Conservation (phyloP, 345 rosid genomes). For the Citrus hindsii region DNA sequence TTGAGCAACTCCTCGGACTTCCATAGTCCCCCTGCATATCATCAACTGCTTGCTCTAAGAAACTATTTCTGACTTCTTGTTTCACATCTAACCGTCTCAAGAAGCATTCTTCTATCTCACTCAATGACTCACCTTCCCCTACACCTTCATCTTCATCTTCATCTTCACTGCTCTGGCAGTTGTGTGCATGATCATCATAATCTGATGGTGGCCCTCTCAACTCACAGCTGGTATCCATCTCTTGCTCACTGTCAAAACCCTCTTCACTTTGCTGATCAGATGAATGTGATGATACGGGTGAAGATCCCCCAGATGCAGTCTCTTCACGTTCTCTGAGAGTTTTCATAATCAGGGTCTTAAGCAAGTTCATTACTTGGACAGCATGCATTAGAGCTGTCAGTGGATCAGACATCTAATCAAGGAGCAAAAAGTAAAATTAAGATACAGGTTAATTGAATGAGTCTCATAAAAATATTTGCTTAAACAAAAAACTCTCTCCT, state of each 20-base stretch:
- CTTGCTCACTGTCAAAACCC: slow-evolving; percentile 66
- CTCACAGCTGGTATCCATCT: slow-evolving; percentile 77
- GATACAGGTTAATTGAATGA: not conserved
- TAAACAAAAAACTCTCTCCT: not conserved
- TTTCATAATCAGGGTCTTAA: slow-evolving; percentile 69
- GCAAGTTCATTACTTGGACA: slow-evolving; percentile 97
- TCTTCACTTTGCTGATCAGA: slow-evolving; percentile 51
- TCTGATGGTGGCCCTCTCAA: slow-evolving; percentile 56
- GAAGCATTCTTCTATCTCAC: slow-evolving; percentile 70
- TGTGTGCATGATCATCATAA: slow-evolving; percentile 36
- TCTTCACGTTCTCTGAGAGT: slow-evolving; percentile 71
- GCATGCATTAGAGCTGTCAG: slow-evolving; percentile 94
- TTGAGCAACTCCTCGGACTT: slow-evolving; percentile 33
- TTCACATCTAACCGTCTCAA: slow-evolving; percentile 44
- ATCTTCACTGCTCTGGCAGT: slow-evolving; percentile 33
- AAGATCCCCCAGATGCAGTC: slow-evolving; percentile 53
- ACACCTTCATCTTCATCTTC: slow-evolving; percentile 28
- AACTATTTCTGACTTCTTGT: slow-evolving; percentile 12
- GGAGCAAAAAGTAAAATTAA: slow-evolving; percentile 2
- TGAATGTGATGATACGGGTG: slow-evolving; percentile 63
- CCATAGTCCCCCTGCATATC: slow-evolving; percentile 13
- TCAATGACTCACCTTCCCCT: slow-evolving; percentile 47
- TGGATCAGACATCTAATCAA: slow-evolving; percentile 83
- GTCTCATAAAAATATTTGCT: not conserved
- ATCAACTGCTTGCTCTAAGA: slow-evolving; percentile 8